A percentile compares a stretch with the other conserved stretches of the same genome.
phyloP scores from a whole-genome alignment of 768 basidiomycete genomes.

The Stropharia rugosoannulata region DNA sequence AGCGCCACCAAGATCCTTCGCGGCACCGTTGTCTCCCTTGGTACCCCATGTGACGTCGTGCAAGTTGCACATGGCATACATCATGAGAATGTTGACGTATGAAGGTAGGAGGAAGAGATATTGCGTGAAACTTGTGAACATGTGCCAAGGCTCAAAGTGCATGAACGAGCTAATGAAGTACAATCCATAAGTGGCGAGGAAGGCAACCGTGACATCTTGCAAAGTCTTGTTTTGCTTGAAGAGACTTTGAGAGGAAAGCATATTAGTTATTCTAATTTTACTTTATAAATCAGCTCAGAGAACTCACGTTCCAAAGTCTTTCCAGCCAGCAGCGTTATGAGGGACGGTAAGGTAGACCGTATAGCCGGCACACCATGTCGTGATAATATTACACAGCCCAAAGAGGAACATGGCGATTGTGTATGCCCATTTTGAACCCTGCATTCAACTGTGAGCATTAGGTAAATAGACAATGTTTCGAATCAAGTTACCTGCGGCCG shows the following conservation, averaged over 20 bases:
- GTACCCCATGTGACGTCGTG: constrained; percentile 94
- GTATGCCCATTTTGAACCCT: constrained; percentile 89
- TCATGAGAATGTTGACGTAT: constrained; percentile 84
- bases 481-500: constrained; percentile 58
- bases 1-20: constrained; percentile 87
- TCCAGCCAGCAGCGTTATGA: constrained; percentile 74
- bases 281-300: not conserved
- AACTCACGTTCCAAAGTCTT: constrained; percentile 65
- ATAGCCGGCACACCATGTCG: constrained; percentile 88
- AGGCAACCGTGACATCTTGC: constrained; percentile 81
- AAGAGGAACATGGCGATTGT: constrained; percentile 73
- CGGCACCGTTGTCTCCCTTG: constrained; percentile 86
- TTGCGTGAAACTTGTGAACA: constrained; percentile 90
- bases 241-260: constrained; percentile 37
- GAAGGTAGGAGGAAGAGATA: constrained; percentile 89
- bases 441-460: constrained; percentile 3
- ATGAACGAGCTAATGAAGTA: constrained; percentile 87
- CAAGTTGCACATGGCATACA: constrained; percentile 92
- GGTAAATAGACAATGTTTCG: not conserved
- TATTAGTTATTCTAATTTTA: not conserved
- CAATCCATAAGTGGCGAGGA: constrained; percentile 75
- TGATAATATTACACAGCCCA: constrained; percentile 75
- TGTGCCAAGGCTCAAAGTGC: constrained; percentile 95
- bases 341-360: constrained; percentile 87
- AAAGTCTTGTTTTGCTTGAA: constrained; percentile 66